A percentile compares a stretch with the other conserved stretches of the same genome.
Conservation (phyloP, 2,329 filamentous ascomycete genomes). For the Cladorrhinum sp. region DNA sequence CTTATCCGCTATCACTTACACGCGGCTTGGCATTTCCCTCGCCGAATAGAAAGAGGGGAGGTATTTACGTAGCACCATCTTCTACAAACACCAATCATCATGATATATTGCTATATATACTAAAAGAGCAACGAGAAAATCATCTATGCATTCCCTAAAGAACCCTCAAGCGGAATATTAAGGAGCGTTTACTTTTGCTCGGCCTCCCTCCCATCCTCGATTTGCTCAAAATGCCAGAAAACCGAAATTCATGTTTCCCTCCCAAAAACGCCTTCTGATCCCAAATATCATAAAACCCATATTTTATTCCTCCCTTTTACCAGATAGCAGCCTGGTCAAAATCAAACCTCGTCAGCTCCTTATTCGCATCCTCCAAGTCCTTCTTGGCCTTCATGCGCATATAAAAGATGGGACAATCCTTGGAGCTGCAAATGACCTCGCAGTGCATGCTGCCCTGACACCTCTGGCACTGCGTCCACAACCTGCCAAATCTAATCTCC, state of each 20-base stretch:
- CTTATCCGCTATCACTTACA: background rate
- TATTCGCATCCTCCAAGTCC: conserved; percentile 91
- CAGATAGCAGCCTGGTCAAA: conserved; percentile 29
- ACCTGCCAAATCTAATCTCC: conserved; percentile 83
- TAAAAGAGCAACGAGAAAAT: no score
- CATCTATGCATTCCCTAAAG: no score
- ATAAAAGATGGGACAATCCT: conserved; percentile 98
- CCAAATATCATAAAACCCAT: background rate
- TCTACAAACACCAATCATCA: no score
- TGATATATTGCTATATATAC: no score
- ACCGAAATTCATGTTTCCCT: no score
- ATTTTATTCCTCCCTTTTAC: conserved; percentile 9
- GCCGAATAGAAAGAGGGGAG: no score
- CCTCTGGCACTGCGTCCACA: conserved; percentile 98
- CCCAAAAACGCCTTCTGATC: no score
- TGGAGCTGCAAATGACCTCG: conserved; percentile 94
- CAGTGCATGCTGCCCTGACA: conserved; percentile 98
- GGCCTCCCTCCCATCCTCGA: no score
- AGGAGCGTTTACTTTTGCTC: no score
- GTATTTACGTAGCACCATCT: no score
- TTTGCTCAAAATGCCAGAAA: no score
- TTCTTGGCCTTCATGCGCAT: conserved; percentile 99
- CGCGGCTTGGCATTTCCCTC: background rate
- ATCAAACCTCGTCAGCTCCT: conserved; percentile 87
- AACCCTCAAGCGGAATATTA: no score